Evolutionary conservation across 306 rosid species (phyloP).

Genomic region (Dryas drummondii): DNA sequence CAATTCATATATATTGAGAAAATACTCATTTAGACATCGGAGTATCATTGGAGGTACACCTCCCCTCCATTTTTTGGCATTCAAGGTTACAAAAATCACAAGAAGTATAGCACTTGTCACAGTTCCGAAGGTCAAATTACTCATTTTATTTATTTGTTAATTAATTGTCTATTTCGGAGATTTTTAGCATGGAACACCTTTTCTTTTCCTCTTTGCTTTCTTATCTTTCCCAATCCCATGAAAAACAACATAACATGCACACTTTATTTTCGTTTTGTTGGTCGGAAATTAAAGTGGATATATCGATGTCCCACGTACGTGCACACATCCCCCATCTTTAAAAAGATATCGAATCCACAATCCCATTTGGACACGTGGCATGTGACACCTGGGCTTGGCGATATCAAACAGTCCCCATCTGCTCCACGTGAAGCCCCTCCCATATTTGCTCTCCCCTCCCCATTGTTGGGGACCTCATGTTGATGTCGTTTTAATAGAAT

Average conservation of each 20-base stretch:
- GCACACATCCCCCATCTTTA: background rate
- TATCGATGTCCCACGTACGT: background rate
- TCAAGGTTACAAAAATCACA: too few relatives aligned
- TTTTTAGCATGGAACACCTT: background rate
- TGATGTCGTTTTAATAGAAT: slow-evolving; percentile 1
- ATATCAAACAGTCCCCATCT: slow-evolving; percentile 11
- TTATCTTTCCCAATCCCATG: background rate
- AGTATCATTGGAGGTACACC: too few relatives aligned
- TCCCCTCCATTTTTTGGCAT: too few relatives aligned
- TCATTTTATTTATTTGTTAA: too few relatives aligned
- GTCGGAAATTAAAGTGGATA: background rate
- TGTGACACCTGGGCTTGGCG: background rate
- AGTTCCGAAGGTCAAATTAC: too few relatives aligned
- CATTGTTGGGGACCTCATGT: slow-evolving; percentile 27
- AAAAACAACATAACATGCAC: background rate
- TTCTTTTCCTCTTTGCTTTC: background rate
- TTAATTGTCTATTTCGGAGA: background rate
- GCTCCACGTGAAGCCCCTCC: slow-evolving; percentile 36
- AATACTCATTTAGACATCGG: too few relatives aligned
- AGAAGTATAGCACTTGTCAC: too few relatives aligned
- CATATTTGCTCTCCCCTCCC: background rate
- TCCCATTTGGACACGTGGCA: slow-evolving; percentile 25
- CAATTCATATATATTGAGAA: too few relatives aligned
- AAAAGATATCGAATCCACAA: background rate
- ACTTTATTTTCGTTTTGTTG: background rate